phyloP scores from a whole-genome alignment of 805 yeast species.

The Schwanniomyces sp. region DNA sequence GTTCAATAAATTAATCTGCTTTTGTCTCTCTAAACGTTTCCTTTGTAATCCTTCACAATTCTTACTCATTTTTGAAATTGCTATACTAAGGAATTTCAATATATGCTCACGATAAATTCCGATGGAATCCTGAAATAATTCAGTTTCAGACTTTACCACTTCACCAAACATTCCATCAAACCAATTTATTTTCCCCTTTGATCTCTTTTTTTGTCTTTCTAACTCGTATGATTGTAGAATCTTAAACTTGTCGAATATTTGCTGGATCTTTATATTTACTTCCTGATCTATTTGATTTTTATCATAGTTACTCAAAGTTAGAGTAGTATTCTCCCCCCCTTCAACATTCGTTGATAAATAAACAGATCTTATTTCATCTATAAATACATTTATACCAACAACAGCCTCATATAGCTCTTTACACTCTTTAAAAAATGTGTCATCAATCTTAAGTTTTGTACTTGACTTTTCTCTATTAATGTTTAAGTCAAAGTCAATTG shows the following conservation, averaged over 20 bases:
- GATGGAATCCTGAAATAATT: constrained; percentile 36
- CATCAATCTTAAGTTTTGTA: constrained; percentile 19
- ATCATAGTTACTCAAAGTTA: constrained; percentile 42
- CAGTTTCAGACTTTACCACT: constrained; percentile 33
- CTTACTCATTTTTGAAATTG: constrained; percentile 42
- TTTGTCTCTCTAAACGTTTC: constrained; percentile 44
- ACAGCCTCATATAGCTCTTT: constrained; percentile 32
- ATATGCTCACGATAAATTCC: constrained; percentile 49
- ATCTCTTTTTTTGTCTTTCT: constrained; percentile 32
- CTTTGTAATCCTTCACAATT: constrained; percentile 50
- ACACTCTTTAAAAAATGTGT: constrained; percentile 44
- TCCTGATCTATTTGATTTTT: constrained; percentile 59
- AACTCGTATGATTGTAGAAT: constrained; percentile 52
- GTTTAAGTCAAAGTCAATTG: constrained; percentile 5
- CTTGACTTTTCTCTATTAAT: constrained; percentile 4
- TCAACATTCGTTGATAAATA: constrained; percentile 23
- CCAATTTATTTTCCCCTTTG: constrained; percentile 16
- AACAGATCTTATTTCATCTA: constrained; percentile 21
- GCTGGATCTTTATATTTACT: constrained; percentile 50
- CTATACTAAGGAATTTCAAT: constrained; percentile 46
- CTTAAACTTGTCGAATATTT: constrained; percentile 50
- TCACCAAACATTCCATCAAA: constrained; percentile 19
- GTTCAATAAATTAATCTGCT: constrained; percentile 31
- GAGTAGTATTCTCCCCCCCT: constrained; percentile 1
- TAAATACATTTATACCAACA: constrained; percentile 29